A percentile compares a stretch with the other conserved stretches of the same genome.
Evolutionary conservation across 805 yeast species (phyloP).

Genomic region (Cyberlindnera euphorbiae): DNA sequence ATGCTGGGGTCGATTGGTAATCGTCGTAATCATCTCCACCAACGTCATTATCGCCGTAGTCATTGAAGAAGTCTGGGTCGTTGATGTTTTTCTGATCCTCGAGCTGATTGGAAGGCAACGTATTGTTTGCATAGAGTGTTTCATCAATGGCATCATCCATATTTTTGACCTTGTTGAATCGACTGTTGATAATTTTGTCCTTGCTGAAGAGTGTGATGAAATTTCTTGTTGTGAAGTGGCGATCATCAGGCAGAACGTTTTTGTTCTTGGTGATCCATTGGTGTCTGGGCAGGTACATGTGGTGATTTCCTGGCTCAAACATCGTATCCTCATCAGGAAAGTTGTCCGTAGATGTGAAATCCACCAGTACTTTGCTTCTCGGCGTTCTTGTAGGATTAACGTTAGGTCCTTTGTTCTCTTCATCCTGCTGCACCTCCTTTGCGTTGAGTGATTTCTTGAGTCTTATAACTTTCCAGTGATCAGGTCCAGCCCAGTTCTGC

Average conservation of each 20-base stretch:
- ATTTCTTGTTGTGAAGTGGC: conserved; percentile 63
- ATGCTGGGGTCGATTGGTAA: conserved; percentile 17
- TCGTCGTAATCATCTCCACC: conserved; percentile 31
- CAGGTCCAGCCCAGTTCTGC: conserved; percentile 84
- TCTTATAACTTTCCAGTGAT: conserved; percentile 81
- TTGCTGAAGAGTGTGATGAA: conserved; percentile 66
- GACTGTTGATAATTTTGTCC: conserved; percentile 45
- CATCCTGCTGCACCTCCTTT: conserved; percentile 3
- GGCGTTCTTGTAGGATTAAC: conserved; percentile 24
- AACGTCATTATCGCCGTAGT: conserved; percentile 30
- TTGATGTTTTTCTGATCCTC: conserved; percentile 18
- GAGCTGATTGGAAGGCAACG: conserved; percentile 26
- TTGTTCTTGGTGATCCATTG: conserved; percentile 37
- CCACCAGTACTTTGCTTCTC: conserved; percentile 36
- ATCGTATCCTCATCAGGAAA: conserved; percentile 34
- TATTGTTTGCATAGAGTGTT: conserved; percentile 63
- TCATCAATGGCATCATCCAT: conserved; percentile 47
- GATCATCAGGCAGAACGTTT: conserved; percentile 66
- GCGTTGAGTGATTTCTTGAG: conserved; percentile 35
- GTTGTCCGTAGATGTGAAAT: conserved; percentile 37
- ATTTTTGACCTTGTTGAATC: conserved; percentile 24
- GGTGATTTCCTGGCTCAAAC: conserved; percentile 34
- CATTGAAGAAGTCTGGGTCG: conserved; percentile 37
- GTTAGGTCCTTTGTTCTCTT: conserved; percentile 3
- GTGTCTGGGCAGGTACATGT: conserved; percentile 37